Base-by-base conservation (phyloP, 2,329 filamentous ascomycete species). In the Alternaria postmessia region DNA sequence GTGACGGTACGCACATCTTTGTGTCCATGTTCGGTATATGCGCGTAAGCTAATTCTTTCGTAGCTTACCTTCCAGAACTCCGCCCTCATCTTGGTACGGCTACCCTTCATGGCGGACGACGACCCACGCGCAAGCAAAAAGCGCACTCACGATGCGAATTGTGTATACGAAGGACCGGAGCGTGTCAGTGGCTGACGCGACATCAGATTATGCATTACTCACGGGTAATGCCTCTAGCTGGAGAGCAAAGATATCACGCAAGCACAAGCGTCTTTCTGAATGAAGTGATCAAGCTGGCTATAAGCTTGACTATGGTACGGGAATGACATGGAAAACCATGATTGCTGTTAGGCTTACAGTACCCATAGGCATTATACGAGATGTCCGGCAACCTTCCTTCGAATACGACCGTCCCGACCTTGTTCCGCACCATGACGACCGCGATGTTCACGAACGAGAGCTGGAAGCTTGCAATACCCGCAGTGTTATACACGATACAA, bases 241-340 rank as follows among this genome's bases (percentile, higher is more conserved):
- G 90, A 75, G 92, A 93, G 67, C 92, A 94, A 74, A 90, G 94
- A 76, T 98, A 97, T 80, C 92, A 95, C 70, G 90, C 94, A 39
- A 97, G 94, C 42, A 98, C 95, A 9, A 94, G 94, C 43, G 92
- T 99, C 55, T 92, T 98, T 76, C 85, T 98, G 64, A 95, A 94
- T 78, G 95, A 99, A 80, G 86, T 97, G 47, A 86, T 97, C 71
- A 98, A 98, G 80, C 86, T 98, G 34, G 87, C 89, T 38, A 88
- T 98, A 56, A 96, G 92, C 69, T 83, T 97, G 42, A 93, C 91
- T 6, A 90, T 97, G 77, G 70, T 72, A 65, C 2, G 57, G 11
- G 3, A 18, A 5, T 20, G 4, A 16, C 16, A 16, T 16, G 5
- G 18, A 7, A 16, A 16, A 20, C 18, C 2, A n/a, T 11, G 6